Evolutionary conservation across 768 basidiomycete species (phyloP), one percentile per base, ranked within the genome.

Genomic region (Agaricus sinodeliciosus): DNA sequence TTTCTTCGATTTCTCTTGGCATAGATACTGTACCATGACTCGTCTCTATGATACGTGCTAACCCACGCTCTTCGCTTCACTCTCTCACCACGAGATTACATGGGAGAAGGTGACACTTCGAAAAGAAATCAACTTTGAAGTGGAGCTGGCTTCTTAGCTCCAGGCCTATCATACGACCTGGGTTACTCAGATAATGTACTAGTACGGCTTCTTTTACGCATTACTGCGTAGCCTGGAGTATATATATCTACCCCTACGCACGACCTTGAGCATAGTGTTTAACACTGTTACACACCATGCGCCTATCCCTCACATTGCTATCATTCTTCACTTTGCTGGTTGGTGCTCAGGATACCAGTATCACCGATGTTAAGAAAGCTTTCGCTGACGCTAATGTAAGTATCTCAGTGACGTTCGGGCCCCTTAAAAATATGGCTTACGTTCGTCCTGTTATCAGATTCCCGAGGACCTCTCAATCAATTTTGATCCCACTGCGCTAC

Each of bases 401-500:
- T 16, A 7, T 7, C 8, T 67, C 22, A 11, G 31, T 31, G 7
- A 31, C 31, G 22, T 22, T 22, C 22, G 60, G 60, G 7, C 12
- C 12, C 25, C 35, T 42, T 27, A 16, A 43, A 22, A 26, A 4
- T 11, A 11, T 5, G 19, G 19, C 19, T 26, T 12, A 25, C 12
- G 11, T 43, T 12, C 19, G 18, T 11, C 22, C 42, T 43, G 18
- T 5, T 43, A 43, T 16, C 44, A 73, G 72, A 65, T 74, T 43
- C 67, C 71, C 12, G 44, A 49, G 22, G 62, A 67, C 55, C 48
- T 71, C 45, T 48, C 49, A 15, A 58, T 73, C 28, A 57, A 51
- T 8, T 74, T 73, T 59, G 53, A 72, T 39, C 72, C 72, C 0
- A 63, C 45, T 13, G 62, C 62, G 6, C 60, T 71, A 25, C 64